Evolutionary conservation across 2,329 filamentous ascomycete species (phyloP).

Genomic region (Zymoseptoria brevis): DNA sequence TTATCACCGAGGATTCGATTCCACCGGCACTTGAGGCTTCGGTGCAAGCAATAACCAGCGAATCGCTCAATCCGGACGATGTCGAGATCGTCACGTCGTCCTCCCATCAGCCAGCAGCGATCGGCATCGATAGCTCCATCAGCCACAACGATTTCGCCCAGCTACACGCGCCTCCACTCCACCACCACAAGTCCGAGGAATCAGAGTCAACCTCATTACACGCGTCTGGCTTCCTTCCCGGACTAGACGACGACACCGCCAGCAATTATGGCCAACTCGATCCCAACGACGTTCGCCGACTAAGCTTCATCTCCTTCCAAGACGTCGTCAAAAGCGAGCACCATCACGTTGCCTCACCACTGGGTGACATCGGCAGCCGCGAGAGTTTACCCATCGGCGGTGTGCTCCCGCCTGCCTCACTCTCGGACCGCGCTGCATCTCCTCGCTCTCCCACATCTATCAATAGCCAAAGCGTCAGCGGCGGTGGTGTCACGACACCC

Average conservation of each 20-base stretch:
- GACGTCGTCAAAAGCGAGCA: conserved; percentile 88
- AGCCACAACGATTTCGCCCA: conserved; percentile 24
- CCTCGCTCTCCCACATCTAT: conserved; percentile 40
- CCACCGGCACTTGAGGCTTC: conserved; percentile 86
- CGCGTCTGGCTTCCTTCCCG: conserved; percentile 68
- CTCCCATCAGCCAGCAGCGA: conserved; percentile 70
- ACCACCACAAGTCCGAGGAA: conserved; percentile 13
- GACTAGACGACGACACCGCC: conserved; percentile 49
- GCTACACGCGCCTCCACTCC: conserved; percentile 13
- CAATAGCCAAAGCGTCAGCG: conserved; percentile 10
- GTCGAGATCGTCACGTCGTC: conserved; percentile 89
- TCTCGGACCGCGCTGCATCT: conserved; percentile 61
- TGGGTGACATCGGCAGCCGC: conserved; percentile 50
- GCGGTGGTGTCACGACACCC: conserved; percentile 19
- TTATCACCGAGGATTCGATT: conserved; percentile 89
- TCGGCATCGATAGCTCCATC: conserved; percentile 41
- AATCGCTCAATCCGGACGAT: conserved; percentile 72
- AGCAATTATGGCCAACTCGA: conserved; percentile 75
- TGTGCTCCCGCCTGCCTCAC: background rate
- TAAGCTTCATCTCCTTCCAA: conserved; percentile 95
- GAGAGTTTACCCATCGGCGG: conserved; percentile 55
- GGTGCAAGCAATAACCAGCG: conserved; percentile 83
- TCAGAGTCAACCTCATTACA: conserved; percentile 60
- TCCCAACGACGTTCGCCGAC: conserved; percentile 65
- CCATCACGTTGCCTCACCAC: conserved; percentile 18